These are phyloP conservation scores for Phytophthora palmivora DNA, from an alignment of 352 stramenopile genomes.

Conservation along the genomic window DNA sequence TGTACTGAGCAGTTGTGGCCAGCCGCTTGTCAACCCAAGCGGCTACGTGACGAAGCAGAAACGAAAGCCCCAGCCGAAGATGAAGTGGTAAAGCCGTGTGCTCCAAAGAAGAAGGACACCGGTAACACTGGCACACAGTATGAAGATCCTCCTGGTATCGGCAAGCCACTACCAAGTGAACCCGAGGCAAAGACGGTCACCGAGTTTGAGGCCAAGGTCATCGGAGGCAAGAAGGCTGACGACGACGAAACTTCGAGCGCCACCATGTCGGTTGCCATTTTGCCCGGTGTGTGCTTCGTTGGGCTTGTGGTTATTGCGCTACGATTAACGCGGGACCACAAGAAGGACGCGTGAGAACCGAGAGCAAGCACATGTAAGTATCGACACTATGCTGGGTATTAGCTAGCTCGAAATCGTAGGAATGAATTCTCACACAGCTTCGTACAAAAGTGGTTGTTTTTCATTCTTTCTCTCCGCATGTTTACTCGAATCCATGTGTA, in stretches of 20 bases:
- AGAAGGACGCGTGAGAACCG: constrained; percentile 66
- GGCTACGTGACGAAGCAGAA: constrained; percentile 56
- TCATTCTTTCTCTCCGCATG: constrained; percentile 11
- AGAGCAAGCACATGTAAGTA: constrained; percentile 15
- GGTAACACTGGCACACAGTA: constrained; percentile 39
- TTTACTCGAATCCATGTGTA: constrained; percentile 15
- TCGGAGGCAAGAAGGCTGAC: constrained; percentile 38
- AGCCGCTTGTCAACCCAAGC: constrained; percentile 66
- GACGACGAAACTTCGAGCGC: constrained; percentile 25
- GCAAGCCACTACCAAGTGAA: constrained; percentile 45
- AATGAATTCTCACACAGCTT: constrained; percentile 8
- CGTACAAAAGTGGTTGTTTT: constrained; percentile 23
- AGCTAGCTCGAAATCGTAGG: constrained; percentile 6
- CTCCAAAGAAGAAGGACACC: constrained; percentile 65
- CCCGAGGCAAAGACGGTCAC: constrained; percentile 42
- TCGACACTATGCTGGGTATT: constrained; percentile 3
- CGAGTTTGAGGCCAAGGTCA: constrained; percentile 49
- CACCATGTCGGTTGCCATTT: constrained; percentile 46
- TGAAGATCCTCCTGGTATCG: constrained; percentile 72
- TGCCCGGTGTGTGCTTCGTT: constrained; percentile 61
- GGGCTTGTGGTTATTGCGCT: constrained; percentile 58
- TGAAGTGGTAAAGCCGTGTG: constrained; percentile 68
- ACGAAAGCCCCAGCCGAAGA: constrained; percentile 44
- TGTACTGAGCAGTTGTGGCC: constrained; percentile 45
- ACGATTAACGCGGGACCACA: constrained; percentile 72